Evolutionary conservation across 1,284 basidiomycete species (phyloP).

Genomic region (Microbotryum silenes-acaulis): DNA sequence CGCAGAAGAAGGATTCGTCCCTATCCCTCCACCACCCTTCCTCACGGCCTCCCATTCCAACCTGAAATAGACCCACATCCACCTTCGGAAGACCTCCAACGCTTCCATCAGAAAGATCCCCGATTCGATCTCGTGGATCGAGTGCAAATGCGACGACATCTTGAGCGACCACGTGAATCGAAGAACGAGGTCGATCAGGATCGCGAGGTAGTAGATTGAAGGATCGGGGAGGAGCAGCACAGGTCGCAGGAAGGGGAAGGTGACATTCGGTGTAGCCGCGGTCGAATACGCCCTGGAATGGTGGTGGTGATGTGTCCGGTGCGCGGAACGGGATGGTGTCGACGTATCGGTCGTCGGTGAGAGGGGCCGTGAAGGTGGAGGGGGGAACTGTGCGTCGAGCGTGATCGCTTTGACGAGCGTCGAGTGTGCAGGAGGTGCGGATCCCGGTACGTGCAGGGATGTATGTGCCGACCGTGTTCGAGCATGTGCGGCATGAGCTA

Average conservation of each 20-base stretch:
- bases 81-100: constrained; percentile 78
- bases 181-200: constrained; percentile 78
- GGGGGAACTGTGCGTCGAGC: neutral
- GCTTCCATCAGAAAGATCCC: constrained; percentile 86
- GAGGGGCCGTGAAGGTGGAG: constrained; percentile 37
- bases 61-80: constrained; percentile 94
- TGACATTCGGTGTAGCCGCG: constrained; percentile 34
- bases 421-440: neutral
- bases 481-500: constrained; percentile 1
- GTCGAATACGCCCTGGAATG: constrained; percentile 32
- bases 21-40: constrained; percentile 38
- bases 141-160: constrained; percentile 78
- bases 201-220: constrained; percentile 69
- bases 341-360: constrained; percentile 24
- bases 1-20: neutral
- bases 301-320: neutral
- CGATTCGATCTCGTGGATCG: constrained; percentile 68
- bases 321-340: neutral
- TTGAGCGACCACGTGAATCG: constrained; percentile 94
- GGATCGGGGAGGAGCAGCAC: constrained; percentile 67
- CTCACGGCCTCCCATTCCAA: constrained; percentile 90
- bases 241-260: constrained; percentile 58
- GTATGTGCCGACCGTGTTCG: constrained; percentile 2
- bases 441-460: neutral
- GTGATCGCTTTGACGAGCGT: constrained; percentile 3